These are phyloP conservation scores for Rhodosorus marinus DNA, from an alignment of 23 red algal species.

Conservation along the genomic window DNA sequence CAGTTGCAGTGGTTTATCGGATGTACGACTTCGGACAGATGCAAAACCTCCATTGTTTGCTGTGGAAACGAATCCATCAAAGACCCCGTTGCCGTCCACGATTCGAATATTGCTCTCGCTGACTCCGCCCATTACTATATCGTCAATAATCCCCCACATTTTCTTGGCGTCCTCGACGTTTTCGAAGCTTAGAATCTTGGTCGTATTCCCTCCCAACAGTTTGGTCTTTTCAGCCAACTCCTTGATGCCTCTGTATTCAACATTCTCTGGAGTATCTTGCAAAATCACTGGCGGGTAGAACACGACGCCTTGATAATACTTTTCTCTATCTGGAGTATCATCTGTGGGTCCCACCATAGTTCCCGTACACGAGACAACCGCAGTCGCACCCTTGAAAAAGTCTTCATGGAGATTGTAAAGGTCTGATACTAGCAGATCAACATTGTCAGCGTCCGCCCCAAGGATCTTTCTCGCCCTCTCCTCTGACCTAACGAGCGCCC, in stretches of 20 bases:
- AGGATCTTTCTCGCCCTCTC: conserved; percentile 20
- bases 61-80: conserved; percentile 37
- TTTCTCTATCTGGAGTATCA: conserved; percentile 32
- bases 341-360: conserved; percentile 34
- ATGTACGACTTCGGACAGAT: conserved; percentile 42
- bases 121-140: conserved; percentile 97
- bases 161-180: conserved; percentile 4
- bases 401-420: conserved; percentile 64
- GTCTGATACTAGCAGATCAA: conserved; percentile 48
- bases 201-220: conserved; percentile 1
- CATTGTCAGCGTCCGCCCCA: conserved; percentile 1
- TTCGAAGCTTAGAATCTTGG: conserved; percentile 15
- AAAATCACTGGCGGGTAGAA: conserved; percentile 60
- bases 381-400: conserved; percentile 30
- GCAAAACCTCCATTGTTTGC: conserved; percentile 80
- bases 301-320: conserved; percentile 58
- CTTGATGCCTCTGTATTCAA: conserved; percentile 66
- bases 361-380: conserved; percentile 55
- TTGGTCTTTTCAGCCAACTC: conserved; percentile 9
- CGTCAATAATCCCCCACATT: conserved; percentile 72
- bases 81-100: conserved; percentile 7
- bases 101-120: conserved; percentile 31
- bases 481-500: conserved; percentile 42
- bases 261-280: conserved; percentile 51
- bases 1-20: conserved; percentile 35